Percentiles rank a stretch among this genome's conserved stretches.
Conservation (phyloP, 805 yeast genomes). For the Suhomyces faveliae region DNA sequence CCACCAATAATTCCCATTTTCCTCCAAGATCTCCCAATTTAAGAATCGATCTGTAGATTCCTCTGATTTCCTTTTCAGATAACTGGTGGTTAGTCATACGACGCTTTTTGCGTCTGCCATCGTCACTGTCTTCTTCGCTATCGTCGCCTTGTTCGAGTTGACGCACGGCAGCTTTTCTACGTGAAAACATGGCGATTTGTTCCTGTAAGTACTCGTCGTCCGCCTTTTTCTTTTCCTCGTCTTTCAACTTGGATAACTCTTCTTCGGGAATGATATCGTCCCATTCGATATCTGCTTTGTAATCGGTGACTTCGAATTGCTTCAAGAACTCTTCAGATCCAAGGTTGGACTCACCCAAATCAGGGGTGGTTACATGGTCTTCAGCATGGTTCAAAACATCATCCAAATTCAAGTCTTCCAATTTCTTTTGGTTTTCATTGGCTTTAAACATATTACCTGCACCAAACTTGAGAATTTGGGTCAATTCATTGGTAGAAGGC, state of each 20-base stretch:
- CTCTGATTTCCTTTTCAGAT: constrained; percentile 84
- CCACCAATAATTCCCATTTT: constrained; percentile 80
- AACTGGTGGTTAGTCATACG: constrained; percentile 48
- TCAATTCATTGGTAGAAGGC: constrained; percentile 79
- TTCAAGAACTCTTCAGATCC: constrained; percentile 97
- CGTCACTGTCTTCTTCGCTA: constrained; percentile 36
- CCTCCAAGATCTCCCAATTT: constrained; percentile 75
- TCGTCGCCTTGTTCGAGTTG: constrained; percentile 41
- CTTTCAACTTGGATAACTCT: constrained; percentile 83
- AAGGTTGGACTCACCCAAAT: constrained; percentile 91
- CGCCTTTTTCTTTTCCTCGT: constrained; percentile 80
- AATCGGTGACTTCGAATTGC: constrained; percentile 98
- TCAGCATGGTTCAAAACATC: constrained; percentile 97
- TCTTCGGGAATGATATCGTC: constrained; percentile 98
- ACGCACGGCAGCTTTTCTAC: constrained; percentile 73
- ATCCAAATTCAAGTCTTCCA: constrained; percentile 92
- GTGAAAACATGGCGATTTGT: constrained; percentile 82
- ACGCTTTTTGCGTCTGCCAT: constrained; percentile 29
- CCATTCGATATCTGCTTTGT: constrained; percentile 98
- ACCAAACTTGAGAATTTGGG: constrained; percentile 94
- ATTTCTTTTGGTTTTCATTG: constrained; percentile 89
- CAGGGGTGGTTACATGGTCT: constrained; percentile 95
- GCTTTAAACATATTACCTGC: constrained; percentile 98
- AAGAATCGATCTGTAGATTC: constrained; percentile 77
- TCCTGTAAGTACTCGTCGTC: constrained; percentile 87